phyloP scores from a whole-genome alignment of 176 grass and related monocot genomes.

The Coix lacrymajobi region DNA sequence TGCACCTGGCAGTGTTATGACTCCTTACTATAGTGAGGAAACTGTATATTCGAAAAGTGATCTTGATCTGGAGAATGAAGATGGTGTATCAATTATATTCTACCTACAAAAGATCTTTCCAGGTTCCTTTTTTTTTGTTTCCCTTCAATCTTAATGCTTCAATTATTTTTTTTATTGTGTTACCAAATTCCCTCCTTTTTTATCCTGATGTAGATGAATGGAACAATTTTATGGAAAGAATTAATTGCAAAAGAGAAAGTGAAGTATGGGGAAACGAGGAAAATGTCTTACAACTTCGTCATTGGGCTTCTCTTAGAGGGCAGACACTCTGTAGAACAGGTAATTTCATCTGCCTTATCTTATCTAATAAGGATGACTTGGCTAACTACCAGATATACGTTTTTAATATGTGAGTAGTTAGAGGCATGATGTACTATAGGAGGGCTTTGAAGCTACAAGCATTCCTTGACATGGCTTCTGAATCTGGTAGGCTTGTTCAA shows the following conservation, averaged over 20 bases:
- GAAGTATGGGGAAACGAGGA: constrained; percentile 96
- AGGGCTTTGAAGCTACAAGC: constrained; percentile 95
- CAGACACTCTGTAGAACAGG: constrained; percentile 97
- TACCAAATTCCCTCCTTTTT: neutral
- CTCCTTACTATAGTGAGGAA: constrained; percentile 97
- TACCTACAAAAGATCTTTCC: constrained; percentile 99
- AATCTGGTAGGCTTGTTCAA: constrained; percentile 57
- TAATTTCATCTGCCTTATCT: constrained; percentile 25
- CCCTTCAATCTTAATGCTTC: neutral
- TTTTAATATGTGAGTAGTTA: constrained; percentile 50
- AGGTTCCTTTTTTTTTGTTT: constrained; percentile 47
- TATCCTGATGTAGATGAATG: constrained; percentile 81
- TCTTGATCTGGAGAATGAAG: constrained; percentile 99
- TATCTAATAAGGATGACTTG: constrained; percentile 9
- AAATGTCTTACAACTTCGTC: constrained; percentile 84
- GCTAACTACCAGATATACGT: constrained; percentile 1
- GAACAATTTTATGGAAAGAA: constrained; percentile 97
- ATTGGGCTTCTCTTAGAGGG: constrained; percentile 87
- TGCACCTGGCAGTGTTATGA: constrained; percentile 80
- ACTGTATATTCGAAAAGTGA: constrained; percentile 92
- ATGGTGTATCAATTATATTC: constrained; percentile 96
- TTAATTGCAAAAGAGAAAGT: constrained; percentile 76
- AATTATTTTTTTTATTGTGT: neutral
- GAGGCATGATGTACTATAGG: constrained; percentile 97
- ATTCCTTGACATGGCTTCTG: constrained; percentile 97